Percentiles rank a stretch among this genome's conserved stretches.
Evolutionary conservation across 768 basidiomycete genomes (phyloP).

Genomic region (Lactarius evosmus): DNA sequence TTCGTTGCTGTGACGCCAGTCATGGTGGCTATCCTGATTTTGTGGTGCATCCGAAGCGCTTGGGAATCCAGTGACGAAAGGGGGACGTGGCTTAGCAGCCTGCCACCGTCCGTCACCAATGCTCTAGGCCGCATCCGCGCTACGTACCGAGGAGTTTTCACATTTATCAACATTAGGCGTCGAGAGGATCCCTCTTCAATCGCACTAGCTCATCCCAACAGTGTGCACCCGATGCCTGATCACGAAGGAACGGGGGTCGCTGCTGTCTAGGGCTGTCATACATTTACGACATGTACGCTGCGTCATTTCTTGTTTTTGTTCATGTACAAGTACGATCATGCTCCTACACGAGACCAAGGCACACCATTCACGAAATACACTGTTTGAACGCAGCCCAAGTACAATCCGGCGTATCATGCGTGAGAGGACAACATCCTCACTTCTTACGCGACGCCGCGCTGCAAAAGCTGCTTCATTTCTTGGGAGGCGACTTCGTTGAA

Average conservation of each 20-base stretch:
- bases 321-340: background rate
- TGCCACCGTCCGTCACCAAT: background rate
- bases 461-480: background rate
- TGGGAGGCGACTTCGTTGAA: background rate
- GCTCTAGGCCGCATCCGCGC: background rate
- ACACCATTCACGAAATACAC: background rate
- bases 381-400: background rate
- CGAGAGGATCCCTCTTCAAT: background rate
- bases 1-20: conserved; percentile 2
- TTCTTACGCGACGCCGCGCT: background rate
- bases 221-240: background rate
- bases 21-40: background rate
- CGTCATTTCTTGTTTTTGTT: background rate
- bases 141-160: background rate
- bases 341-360: background rate
- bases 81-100: background rate
- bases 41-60: conserved; percentile 6
- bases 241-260: background rate
- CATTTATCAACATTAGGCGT: background rate
- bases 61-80: background rate
- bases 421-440: background rate
- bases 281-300: background rate
- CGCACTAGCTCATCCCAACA: background rate
- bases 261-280: background rate
- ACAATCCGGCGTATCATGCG: background rate